phyloP scores from a whole-genome alignment of 164 flowering plant genomes.

The Berberis vulgaris region DNA sequence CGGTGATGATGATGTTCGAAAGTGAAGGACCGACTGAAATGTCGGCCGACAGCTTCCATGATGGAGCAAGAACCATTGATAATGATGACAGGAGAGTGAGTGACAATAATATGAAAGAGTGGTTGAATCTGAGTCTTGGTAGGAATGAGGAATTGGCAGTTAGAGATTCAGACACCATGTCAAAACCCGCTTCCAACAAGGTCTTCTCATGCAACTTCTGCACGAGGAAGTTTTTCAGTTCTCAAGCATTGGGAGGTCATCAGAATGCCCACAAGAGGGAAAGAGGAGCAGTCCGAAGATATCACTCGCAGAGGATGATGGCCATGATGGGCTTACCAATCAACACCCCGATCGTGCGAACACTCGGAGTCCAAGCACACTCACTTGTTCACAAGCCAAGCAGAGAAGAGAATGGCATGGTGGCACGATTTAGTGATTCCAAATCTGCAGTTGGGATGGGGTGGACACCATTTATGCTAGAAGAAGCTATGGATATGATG shows the following conservation, averaged over 20 bases:
- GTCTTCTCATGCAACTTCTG: constrained; percentile 57
- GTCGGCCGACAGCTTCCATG: constrained; percentile 10
- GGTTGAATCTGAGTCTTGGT: constrained; percentile 40
- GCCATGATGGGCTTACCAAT: constrained; percentile 20
- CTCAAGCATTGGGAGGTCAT: constrained; percentile 58
- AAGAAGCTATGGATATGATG: constrained; percentile 29
- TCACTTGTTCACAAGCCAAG: constrained; percentile 47
- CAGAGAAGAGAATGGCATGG: constrained; percentile 26
- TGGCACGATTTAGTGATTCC: constrained; percentile 31
- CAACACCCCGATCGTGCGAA: constrained; percentile 22
- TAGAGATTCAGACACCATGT: constrained; percentile 17
- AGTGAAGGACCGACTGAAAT: constrained; percentile 11
- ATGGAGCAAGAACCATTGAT: constrained; percentile 5
- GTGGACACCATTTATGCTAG: constrained; percentile 26
- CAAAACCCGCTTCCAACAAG: constrained; percentile 25
- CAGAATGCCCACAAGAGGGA: constrained; percentile 61
- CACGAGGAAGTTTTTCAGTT: constrained; percentile 53
- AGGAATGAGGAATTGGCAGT: constrained; percentile 11
- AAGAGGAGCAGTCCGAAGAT: constrained; percentile 41
- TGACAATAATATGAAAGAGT: constrained; percentile 25
- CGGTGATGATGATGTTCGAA: constrained; percentile 15
- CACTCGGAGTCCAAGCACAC: constrained; percentile 61
- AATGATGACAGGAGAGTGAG: constrained; percentile 5
- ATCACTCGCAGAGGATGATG: constrained; percentile 32
- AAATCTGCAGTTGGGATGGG: constrained; percentile 21